Base-by-base conservation (phyloP, 352 stramenopile species). In the Pythium chondricola region DNA sequence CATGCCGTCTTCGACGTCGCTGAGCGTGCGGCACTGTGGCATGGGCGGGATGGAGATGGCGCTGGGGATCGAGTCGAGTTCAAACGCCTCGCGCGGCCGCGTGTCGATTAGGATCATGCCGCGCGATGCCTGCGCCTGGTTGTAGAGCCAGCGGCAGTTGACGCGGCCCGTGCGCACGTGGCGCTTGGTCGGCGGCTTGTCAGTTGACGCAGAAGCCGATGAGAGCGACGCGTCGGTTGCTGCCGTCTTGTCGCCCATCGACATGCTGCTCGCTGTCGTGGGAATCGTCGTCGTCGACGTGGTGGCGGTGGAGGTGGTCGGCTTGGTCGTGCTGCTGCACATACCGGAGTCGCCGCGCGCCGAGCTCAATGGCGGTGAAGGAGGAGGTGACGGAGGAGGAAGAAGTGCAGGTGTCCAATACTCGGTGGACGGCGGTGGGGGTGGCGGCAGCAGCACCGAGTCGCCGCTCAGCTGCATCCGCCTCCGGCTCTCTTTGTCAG, bases 121-220 rank as follows among this genome's bases (percentile, higher is more conserved):
- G 33, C 76, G 69, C 16, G 75, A 69, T 6, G 75, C 77, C 51
- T 91, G 79, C 36, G 87, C 75, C 43, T 89, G 77, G 59, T 93
- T 93, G 56, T 88, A 93, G 1, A 93, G 66, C 82, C 82, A 93
- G 32, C 74, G 71, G 37, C 79, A 91, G 43, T 84, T 84, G 10
- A 93, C 82, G 31, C 73, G 68, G 8, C 73, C 74, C 3, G 70
- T 75, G 48, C 72, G 74, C 35, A 93, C 78, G 2, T 67, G 56
- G 18, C 80, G 74, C 53, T 79, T 84, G n/a, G 66, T 58, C 13
- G 54, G 36, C 39, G 61, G 54, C 21, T 39, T 47, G 14, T n/a
- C 36, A 32, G 36, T 40, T 22, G 18, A 18, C 25, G 26, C 18
- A 13, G 25, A 7, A 13, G 20, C 11, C 16, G n/a, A n/a, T 13